Evolutionary conservation across 2,329 filamentous ascomycete genomes (phyloP).

Genomic region (Aphanoascus verrucosus): DNA sequence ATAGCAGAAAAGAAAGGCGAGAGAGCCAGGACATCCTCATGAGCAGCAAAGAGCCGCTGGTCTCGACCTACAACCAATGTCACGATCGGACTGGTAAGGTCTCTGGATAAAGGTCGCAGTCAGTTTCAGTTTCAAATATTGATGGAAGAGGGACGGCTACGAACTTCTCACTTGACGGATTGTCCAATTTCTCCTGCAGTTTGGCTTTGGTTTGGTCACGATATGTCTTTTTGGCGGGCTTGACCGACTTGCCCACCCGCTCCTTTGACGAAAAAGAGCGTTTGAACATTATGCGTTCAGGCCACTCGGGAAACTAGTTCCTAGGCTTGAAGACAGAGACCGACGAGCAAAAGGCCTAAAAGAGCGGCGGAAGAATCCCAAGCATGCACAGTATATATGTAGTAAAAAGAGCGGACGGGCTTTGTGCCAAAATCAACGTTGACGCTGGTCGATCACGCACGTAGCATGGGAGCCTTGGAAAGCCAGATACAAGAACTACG

Average conservation of each 20-base stretch:
- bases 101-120: constrained; percentile 22
- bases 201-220: constrained; percentile 75
- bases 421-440: constrained; percentile 24
- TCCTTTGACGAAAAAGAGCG: constrained; percentile 76
- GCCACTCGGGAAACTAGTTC: constrained; percentile 16
- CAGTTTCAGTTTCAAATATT: constrained; percentile 16
- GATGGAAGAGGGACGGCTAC: constrained; percentile 13
- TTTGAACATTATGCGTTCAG: constrained; percentile 62
- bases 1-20: constrained; percentile 72
- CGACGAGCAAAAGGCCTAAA: constrained; percentile 32
- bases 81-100: constrained; percentile 62
- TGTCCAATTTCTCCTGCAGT: constrained; percentile 72
- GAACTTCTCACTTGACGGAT: constrained; percentile 43
- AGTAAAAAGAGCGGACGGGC: constrained; percentile 28
- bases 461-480: constrained; percentile 46
- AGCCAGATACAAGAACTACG: constrained; percentile 35
- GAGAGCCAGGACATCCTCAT: constrained; percentile 80
- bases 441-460: constrained; percentile 44
- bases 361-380: constrained; percentile 27
- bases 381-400: constrained; percentile 29
- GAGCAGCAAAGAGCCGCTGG: constrained; percentile 83
- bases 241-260: constrained; percentile 78
- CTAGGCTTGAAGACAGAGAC: constrained; percentile 23
- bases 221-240: constrained; percentile 62
- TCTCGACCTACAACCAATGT: constrained; percentile 76